phyloP scores from a whole-genome alignment of 768 basidiomycete species.

The Xerocomus brunneocitrinus region DNA sequence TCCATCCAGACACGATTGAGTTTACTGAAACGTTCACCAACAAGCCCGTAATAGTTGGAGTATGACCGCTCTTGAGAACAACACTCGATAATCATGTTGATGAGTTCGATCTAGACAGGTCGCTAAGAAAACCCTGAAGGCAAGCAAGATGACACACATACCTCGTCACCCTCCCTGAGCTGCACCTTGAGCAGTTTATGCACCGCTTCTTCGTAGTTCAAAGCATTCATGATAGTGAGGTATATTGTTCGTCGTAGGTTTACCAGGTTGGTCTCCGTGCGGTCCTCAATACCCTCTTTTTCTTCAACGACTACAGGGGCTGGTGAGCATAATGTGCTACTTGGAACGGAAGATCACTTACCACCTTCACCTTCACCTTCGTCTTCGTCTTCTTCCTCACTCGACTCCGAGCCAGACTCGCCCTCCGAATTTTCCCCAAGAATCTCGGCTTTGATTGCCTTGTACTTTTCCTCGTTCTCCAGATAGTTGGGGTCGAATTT shows the following conservation, averaged over 20 bases:
- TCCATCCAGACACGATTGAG: constrained; percentile 95
- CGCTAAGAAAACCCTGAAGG: neutral
- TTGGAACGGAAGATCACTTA: neutral
- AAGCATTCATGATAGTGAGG: constrained; percentile 97
- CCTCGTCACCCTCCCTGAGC: constrained; percentile 90
- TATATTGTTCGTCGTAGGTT: constrained; percentile 94
- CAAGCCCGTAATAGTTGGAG: constrained; percentile 93
- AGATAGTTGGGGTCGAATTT: constrained; percentile 85
- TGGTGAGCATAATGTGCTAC: constrained; percentile 26
- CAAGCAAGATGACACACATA: constrained; percentile 30
- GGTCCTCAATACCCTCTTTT: constrained; percentile 89
- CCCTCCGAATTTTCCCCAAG: constrained; percentile 83
- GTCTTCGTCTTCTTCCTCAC: constrained; percentile 63
- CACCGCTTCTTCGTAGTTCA: constrained; percentile 98
- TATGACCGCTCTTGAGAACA: constrained; percentile 99
- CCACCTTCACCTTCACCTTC: constrained; percentile 51
- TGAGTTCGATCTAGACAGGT: constrained; percentile 73
- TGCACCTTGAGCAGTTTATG: constrained; percentile 96
- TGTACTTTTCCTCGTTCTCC: constrained; percentile 94
- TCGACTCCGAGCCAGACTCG: constrained; percentile 60
- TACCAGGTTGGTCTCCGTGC: constrained; percentile 92
- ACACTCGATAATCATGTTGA: constrained; percentile 99
- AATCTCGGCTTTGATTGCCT: constrained; percentile 87
- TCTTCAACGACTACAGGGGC: constrained; percentile 54
- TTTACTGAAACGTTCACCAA: constrained; percentile 95